phyloP scores from a whole-genome alignment of 2,329 filamentous ascomycete genomes.

The Monosporascus ibericus region DNA sequence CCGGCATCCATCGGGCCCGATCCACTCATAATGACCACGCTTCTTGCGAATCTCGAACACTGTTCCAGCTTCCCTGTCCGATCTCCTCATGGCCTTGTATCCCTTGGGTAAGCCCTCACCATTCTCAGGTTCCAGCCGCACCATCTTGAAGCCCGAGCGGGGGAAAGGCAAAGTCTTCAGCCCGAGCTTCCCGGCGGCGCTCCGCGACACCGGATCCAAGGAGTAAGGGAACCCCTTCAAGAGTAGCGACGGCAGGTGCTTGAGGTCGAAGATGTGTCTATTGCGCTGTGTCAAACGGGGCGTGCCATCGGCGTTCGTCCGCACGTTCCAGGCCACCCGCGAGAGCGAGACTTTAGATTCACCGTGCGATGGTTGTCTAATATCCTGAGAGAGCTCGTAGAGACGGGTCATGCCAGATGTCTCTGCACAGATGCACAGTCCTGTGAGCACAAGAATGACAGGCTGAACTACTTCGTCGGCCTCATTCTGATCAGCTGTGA shows the following conservation, averaged over 20 bases:
- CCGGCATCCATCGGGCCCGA: conserved; percentile 6
- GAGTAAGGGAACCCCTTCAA: conserved; percentile 16
- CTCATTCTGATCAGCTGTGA: conserved; percentile 4
- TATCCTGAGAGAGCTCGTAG: conserved; percentile 20
- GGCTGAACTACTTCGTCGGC: conserved; percentile 16
- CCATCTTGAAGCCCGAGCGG: conserved; percentile 10
- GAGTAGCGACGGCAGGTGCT: conserved; percentile 14
- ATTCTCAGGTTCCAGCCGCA: conserved; percentile 9
- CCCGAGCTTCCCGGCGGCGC: conserved; percentile 11
- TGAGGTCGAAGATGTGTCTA: conserved; percentile 16
- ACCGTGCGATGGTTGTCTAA: conserved; percentile 11
- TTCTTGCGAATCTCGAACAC: conserved; percentile 15
- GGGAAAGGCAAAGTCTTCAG: conserved; percentile 10
- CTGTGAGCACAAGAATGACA: conserved; percentile 17
- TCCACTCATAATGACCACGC: conserved; percentile 15
- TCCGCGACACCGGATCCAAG: conserved; percentile 12
- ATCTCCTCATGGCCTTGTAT: conserved; percentile 11
- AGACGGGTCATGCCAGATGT: conserved; percentile 5
- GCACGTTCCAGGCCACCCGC: conserved; percentile 13
- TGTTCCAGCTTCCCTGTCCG: conserved; percentile 8
- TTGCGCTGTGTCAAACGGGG: conserved; percentile 12
- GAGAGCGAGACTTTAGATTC: conserved; percentile 16
- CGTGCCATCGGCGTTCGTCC: conserved; percentile 5
- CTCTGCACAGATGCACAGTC: conserved; percentile 18
- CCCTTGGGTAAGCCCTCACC: conserved; percentile 14